These are phyloP conservation scores for Pyropia yezoensis DNA, from an alignment of 23 red algal genomes.

Conservation along the genomic window DNA sequence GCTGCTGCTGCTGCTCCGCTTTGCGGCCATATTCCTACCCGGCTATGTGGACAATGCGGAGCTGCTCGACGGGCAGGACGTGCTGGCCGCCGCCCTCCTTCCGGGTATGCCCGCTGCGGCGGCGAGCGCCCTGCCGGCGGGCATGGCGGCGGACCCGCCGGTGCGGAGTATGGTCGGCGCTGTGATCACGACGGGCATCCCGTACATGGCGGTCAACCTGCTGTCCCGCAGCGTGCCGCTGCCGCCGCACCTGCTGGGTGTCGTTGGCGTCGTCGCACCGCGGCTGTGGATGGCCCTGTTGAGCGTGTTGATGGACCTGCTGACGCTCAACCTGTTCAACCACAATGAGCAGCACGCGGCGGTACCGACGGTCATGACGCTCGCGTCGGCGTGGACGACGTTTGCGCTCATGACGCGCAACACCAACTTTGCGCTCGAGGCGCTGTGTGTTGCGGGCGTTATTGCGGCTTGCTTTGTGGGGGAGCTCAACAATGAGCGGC, in stretches of 20 bases:
- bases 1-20: constrained; percentile 32
- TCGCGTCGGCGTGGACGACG: constrained; percentile 34
- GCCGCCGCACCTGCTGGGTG: constrained; percentile 16
- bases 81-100: constrained; percentile 34
- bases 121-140: constrained; percentile 9
- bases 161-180: constrained; percentile 46
- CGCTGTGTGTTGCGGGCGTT: constrained; percentile 29
- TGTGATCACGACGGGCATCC: constrained; percentile 39
- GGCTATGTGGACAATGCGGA: constrained; percentile 44
- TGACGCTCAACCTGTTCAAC: constrained; percentile 32
- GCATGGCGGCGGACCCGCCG: constrained; percentile 9
- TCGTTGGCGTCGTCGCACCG: constrained; percentile 20
- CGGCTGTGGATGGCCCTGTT: constrained; percentile 61
- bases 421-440: constrained; percentile 58
- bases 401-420: constrained; percentile 50
- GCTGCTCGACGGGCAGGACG: constrained; percentile 45
- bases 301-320: constrained; percentile 22
- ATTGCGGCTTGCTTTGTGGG: constrained; percentile 50
- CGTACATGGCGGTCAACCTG: constrained; percentile 40
- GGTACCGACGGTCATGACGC: constrained; percentile 29
- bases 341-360: constrained; percentile 40
- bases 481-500: constrained; percentile 22
- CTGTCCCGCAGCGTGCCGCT: constrained; percentile 11
- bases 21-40: constrained; percentile 25
- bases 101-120: constrained; percentile 24